Evolutionary conservation across 2,329 filamentous ascomycete genomes (phyloP), one percentile per base, ranked within the genome.

Genomic region (Curvularia spicifera): DNA sequence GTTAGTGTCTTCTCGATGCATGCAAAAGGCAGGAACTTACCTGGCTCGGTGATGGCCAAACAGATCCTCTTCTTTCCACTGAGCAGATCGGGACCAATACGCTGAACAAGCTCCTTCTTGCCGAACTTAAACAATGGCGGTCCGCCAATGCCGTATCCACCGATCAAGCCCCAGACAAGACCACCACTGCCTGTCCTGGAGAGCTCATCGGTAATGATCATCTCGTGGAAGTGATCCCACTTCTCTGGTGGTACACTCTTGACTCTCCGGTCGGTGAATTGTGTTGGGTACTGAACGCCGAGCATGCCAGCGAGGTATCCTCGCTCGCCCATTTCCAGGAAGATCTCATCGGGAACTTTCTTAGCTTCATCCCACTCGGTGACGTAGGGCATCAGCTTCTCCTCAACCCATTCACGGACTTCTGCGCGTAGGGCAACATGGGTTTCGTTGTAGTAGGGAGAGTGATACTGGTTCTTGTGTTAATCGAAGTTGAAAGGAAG

Each of bases 151-250:
- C 93, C 94, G 75, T 91, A 97, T 20, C 94, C 94, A 68, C 94
- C 95, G 63, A 98, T 90, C 71, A 98, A 82, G 78, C 97, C 97
- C 94, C 95, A 98, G 33, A 98, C 93, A 64, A 98, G 90, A 59
- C 94, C 94, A 71, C 95, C 94, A 48, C 91, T 96, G 55, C 89
- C 95, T 50, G 88, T 83, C 54, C 95, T 91, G 39, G 91, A 96
- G 44, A 99, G 82, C 84, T 99, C 95, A 69, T 99, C 95, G 1
- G 94, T 98, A 59, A 99, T 76, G 44, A 98, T 84, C 86, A 98
- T 85, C 84, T 99, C 95, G 80, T 99, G 95, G 88, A 98, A 99
- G 44, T 96, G 86, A 81, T 99, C 95, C 94, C 94, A 99, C 76
- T 95, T 89, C 80, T 97, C 92, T 0, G 91, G 82, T 0, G 89